Base-by-base conservation (phyloP, 148 eudicot genomes). In the Mesembryanthemum crystallinum region DNA sequence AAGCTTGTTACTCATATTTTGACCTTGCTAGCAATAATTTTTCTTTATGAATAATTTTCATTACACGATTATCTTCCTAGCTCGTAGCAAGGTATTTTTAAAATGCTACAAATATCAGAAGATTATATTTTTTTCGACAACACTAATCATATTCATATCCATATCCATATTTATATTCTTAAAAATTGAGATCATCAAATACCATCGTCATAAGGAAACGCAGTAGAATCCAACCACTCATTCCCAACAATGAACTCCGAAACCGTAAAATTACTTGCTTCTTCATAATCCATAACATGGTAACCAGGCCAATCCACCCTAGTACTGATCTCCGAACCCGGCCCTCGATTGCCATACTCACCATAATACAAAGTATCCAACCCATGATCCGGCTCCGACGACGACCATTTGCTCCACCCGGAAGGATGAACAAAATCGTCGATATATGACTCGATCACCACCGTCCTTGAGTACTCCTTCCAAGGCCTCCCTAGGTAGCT, bases 401-500 rank as follows among this genome's bases (percentile, higher is more conserved):
- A 24, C 87, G 84, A 29, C 88, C 97, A 91, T 52, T 77, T 64
- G 14, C 35, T 58, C 98, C 98, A 93, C 70, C 98, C 98, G 11
- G 52, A 55, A 1, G 82, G 82, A 35, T 84, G 78, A 32, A 96
- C 85, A 39, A 91, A 91, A 12, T 80, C 97, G 52, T 88, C 97
- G 0, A 96, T 87, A 72, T 87, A 96, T 1, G 98, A 91, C 78
- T 91, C 91, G 0, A 92, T 76, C 29, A 39, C 72, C n/a, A 91
- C 91, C 0, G 92, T 85, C 69, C 90, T 86, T 5, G 99, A 81
- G 72, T 84, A 96, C 15, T 70, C 55, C 52, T 73, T 85, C 98
- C 99, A 96, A 0, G 99, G 99, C 81, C 99, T 76, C 8, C 99
- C 99, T 8, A 96, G 66, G 62, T 82, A 92, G 66, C 89, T 90